Conservation (phyloP, 2,329 filamentous ascomycete species). For the Aspergillus proliferans region DNA sequence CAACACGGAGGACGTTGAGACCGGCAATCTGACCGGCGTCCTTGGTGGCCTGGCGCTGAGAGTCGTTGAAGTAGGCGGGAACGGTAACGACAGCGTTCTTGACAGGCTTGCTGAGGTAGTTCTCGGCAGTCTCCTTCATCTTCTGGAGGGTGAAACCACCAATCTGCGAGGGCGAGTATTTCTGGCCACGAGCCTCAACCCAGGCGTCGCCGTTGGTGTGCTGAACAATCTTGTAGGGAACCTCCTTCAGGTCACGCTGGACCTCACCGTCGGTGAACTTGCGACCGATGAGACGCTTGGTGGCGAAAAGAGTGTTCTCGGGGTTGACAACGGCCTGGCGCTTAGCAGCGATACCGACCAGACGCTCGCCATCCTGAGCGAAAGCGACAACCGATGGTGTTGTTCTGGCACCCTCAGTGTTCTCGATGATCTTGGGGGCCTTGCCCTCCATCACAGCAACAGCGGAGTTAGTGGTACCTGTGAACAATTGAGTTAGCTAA, state of each 20-base stretch:
- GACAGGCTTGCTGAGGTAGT: conserved; percentile 80
- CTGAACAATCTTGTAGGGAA: conserved; percentile 97
- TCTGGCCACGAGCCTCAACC: conserved; percentile 87
- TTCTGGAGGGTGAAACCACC: conserved; percentile 94
- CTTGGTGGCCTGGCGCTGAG: conserved; percentile 96
- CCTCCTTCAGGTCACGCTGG: conserved; percentile 94
- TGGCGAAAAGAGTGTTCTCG: conserved; percentile 96
- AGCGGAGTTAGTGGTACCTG: conserved; percentile 90
- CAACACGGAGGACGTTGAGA: conserved; percentile 92
- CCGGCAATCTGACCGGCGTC: conserved; percentile 94
- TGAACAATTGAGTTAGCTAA: conserved; percentile 12
- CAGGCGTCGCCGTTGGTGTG: conserved; percentile 95
- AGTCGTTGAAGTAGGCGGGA: conserved; percentile 98
- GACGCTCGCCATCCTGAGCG: conserved; percentile 87
- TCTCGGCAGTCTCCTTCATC: conserved; percentile 98
- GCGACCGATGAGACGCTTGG: conserved; percentile 96
- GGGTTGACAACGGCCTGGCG: conserved; percentile 97
- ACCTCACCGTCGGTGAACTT: conserved; percentile 93
- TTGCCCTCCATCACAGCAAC: conserved; percentile 98
- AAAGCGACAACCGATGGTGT: conserved; percentile 95
- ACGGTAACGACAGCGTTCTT: conserved; percentile 98
- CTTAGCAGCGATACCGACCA: conserved; percentile 96
- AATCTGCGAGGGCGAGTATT: conserved; percentile 97
- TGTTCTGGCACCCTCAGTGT: conserved; percentile 87
- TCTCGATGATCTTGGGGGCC: conserved; percentile 91